A percentile compares a stretch with the other conserved stretches of the same genome.
These are phyloP conservation scores for Paramyrothecium roridum DNA, from an alignment of 2,329 filamentous ascomycete species.

Conservation along the genomic window DNA sequence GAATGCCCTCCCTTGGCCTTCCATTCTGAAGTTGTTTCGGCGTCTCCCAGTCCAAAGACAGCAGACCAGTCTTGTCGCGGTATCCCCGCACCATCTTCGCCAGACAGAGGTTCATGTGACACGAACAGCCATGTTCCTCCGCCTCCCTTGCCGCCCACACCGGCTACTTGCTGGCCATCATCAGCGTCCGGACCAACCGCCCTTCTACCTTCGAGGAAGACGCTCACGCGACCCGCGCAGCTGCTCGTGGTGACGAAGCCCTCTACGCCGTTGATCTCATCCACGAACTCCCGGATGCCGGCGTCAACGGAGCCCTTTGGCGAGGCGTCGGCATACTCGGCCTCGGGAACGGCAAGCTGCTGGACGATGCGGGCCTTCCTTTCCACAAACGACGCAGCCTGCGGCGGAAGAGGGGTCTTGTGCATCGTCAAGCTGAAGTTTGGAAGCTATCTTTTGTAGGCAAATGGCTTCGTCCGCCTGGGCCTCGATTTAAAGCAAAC, in stretches of 20 bases:
- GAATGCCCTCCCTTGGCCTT: slow-evolving; percentile 7
- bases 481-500: no score
- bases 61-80: slow-evolving; percentile 23
- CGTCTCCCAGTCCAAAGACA: slow-evolving; percentile 19
- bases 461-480: no score
- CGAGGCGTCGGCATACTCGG: slow-evolving; percentile 76
- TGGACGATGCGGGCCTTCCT: slow-evolving; percentile 73
- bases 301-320: slow-evolving; percentile 86
- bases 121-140: slow-evolving; percentile 85
- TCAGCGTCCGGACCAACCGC: slow-evolving; percentile 12
- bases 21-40: slow-evolving; percentile 18
- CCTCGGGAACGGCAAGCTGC: slow-evolving; percentile 64
- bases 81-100: slow-evolving; percentile 16
- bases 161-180: slow-evolving; percentile 40
- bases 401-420: slow-evolving; percentile 24
- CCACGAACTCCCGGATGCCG: slow-evolving; percentile 73
- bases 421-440: slow-evolving; percentile 16
- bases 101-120: slow-evolving; percentile 69
- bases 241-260: slow-evolving; percentile 91
- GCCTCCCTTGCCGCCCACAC: slow-evolving; percentile 79
- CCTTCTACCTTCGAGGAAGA: slow-evolving; percentile 79
- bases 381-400: slow-evolving; percentile 38
- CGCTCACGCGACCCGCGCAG: slow-evolving; percentile 81
- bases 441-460: not conserved
- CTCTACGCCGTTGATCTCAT: slow-evolving; percentile 69